Evolutionary conservation across 106 monocot genomes (phyloP).

Genomic region (Agapanthus africanus): DNA sequence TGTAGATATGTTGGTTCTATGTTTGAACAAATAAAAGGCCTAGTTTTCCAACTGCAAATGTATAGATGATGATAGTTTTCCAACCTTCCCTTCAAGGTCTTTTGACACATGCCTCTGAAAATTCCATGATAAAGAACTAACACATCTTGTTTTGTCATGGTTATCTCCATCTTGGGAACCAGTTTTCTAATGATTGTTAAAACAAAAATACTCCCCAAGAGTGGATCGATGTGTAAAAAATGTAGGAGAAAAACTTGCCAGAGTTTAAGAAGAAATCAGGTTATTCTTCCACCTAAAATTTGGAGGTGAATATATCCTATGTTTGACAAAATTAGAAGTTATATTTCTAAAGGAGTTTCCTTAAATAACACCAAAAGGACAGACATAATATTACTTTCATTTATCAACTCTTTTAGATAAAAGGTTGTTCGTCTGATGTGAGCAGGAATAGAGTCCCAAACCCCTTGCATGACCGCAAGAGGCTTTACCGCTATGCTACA

Average conservation of each 20-base stretch:
- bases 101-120: background rate
- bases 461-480: background rate
- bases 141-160: background rate
- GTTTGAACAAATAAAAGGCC: background rate
- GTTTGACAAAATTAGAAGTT: background rate
- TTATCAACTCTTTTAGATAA: background rate
- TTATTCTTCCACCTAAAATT: background rate
- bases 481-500: background rate
- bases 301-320: background rate
- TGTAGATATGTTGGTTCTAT: background rate
- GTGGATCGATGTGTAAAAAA: background rate
- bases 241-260: background rate
- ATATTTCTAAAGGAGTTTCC: background rate
- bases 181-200: background rate
- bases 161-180: background rate
- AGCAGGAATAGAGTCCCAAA: background rate
- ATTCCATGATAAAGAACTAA: background rate
- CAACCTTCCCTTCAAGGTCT: background rate
- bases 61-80: background rate
- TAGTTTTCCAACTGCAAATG: background rate
- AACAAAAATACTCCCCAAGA: background rate
- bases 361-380: background rate
- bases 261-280: background rate
- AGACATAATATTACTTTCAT: no score
- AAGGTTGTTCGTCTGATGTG: background rate